A percentile compares a stretch with the other conserved stretches of the same genome.
phyloP scores from a whole-genome alignment of 192 early-diverging fungal genomes.

The Backusella liffmaniae region DNA sequence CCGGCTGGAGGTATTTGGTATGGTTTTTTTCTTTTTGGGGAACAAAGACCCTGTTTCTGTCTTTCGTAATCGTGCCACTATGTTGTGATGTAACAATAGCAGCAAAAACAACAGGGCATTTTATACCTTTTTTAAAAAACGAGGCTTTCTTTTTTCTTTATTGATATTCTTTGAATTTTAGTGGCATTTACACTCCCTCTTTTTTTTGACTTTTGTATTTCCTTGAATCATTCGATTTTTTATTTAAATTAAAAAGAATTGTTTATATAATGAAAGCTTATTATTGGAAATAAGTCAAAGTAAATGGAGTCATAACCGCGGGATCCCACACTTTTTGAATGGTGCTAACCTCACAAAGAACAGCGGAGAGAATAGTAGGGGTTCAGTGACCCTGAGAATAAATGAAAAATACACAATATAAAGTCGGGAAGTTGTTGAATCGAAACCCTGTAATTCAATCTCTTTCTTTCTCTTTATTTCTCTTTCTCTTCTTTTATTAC shows the following conservation, averaged over 20 bases:
- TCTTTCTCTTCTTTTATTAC: not conserved
- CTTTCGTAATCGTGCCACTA: not conserved
- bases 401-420: conserved; percentile 12
- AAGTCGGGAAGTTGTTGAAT: conserved; percentile 12
- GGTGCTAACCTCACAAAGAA: conserved; percentile 6
- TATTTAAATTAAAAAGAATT: not conserved
- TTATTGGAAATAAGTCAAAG: not conserved
- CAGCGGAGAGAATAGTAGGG: not conserved
- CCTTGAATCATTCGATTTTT: not conserved
- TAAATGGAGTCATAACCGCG: conserved; percentile 4
- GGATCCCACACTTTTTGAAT: conserved; percentile 8
- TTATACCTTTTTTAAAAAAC: not conserved
- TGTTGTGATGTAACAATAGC: not conserved
- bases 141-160: not conserved
- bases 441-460: conserved; percentile 7
- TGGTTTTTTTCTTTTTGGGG: not conserved
- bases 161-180: not conserved
- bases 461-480: conserved; percentile 6
- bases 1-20: not conserved
- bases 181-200: not conserved
- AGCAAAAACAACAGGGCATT: conserved; percentile 7
- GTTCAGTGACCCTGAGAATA: conserved; percentile 18
- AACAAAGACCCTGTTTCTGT: conserved; percentile 3
- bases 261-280: not conserved
- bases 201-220: not conserved